Conservation (phyloP, 2,329 filamentous ascomycete species). For the Hymenoscyphus albidus region DNA sequence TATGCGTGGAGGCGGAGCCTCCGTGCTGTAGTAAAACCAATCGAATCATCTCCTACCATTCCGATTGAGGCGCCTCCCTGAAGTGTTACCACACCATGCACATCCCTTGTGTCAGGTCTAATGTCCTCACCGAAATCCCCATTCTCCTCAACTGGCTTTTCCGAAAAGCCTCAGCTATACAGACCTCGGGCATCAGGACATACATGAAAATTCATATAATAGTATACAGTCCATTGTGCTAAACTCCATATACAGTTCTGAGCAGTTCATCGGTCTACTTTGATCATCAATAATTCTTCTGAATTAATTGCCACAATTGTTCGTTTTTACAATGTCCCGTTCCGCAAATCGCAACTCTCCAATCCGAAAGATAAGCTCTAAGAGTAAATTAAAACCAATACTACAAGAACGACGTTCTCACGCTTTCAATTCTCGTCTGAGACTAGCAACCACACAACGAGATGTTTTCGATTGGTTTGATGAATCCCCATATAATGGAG, state of each 20-base stretch:
- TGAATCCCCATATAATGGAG: constrained; percentile 8
- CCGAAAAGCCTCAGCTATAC: neutral
- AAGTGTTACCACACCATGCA: no score
- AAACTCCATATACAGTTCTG: neutral
- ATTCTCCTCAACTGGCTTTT: neutral
- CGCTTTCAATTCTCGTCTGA: neutral
- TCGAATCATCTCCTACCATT: no score
- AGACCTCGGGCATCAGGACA: neutral
- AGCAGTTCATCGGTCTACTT: neutral
- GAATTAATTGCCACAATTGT: neutral
- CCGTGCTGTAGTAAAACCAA: no score
- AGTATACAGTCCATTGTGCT: neutral
- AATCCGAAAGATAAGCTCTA: neutral
- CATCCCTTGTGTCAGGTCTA: neutral
- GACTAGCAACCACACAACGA: constrained; percentile 11
- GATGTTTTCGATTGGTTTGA: constrained; percentile 17
- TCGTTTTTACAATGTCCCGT: neutral
- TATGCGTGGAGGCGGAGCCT: neutral
- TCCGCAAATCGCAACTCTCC: neutral
- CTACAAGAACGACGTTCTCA: neutral
- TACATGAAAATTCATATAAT: neutral
- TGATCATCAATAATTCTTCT: no score
- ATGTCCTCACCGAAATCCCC: neutral
- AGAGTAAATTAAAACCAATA: neutral
- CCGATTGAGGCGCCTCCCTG: no score